phyloP scores from a whole-genome alignment of 495 filamentous ascomycete species.

The Penicillium robsamsonii region DNA sequence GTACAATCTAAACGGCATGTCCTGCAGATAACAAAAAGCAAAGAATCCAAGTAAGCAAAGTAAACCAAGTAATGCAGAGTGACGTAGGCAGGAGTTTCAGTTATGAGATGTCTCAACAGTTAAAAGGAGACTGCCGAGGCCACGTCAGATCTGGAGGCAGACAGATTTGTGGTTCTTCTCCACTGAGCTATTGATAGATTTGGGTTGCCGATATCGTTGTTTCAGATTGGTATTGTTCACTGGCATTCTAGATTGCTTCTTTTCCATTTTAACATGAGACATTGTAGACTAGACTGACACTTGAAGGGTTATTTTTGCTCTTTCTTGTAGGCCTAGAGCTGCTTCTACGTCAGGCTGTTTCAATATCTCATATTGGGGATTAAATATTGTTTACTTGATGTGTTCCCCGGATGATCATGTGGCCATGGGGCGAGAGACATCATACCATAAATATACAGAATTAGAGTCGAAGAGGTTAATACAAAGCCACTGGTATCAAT shows the following conservation, averaged over 20 bases:
- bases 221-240: constrained; percentile 14
- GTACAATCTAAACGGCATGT: constrained; percentile 1
- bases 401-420: background rate
- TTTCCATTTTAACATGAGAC: constrained; percentile 12
- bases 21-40: background rate
- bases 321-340: background rate
- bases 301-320: background rate
- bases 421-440: background rate
- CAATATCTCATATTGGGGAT: background rate
- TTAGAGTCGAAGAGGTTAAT: background rate
- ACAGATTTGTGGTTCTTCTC: constrained; percentile 15
- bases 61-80: background rate
- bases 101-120: background rate
- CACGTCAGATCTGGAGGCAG: constrained; percentile 24
- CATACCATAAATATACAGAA: constrained; percentile 5
- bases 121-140: constrained; percentile 1
- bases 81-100: background rate
- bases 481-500: background rate
- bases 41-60: background rate
- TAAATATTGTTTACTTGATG: background rate
- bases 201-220: constrained; percentile 7
- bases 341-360: background rate
- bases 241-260: constrained; percentile 9
- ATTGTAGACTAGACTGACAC: background rate
- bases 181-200: constrained; percentile 26